phyloP scores from a whole-genome alignment of 768 basidiomycete genomes.

The Dioszegia crocea region DNA sequence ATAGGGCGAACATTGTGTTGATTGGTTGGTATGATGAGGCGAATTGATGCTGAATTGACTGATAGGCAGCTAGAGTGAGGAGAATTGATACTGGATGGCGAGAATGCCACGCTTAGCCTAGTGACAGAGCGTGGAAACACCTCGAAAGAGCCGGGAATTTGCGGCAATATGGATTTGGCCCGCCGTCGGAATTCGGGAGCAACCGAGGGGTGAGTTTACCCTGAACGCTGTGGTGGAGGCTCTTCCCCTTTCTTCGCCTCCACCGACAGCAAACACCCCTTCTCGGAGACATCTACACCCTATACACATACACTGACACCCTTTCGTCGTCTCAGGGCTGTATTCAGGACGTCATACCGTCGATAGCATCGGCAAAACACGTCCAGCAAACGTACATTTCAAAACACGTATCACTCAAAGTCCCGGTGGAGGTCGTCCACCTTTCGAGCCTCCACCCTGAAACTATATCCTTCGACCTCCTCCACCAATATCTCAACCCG shows the following conservation, averaged over 20 bases:
- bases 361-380: too few species aligned
- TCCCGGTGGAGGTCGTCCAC: constrained; percentile 10
- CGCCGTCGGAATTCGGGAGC: neutral
- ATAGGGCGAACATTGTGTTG: neutral
- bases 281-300: too few species aligned
- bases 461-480: neutral
- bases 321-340: too few species aligned
- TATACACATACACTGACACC: too few species aligned
- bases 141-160: neutral
- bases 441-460: constrained; percentile 7
- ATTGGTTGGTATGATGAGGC: neutral
- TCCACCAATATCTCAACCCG: neutral
- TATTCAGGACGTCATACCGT: too few species aligned
- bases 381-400: too few species aligned
- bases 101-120: neutral
- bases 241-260: neutral
- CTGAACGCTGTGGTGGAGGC: neutral
- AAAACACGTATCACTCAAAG: too few species aligned
- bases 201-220: too few species aligned
- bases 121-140: too few species aligned
- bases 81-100: neutral
- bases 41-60: too few species aligned
- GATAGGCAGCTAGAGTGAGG: neutral
- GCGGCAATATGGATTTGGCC: neutral
- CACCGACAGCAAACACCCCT: neutral